phyloP scores from a whole-genome alignment of 345 rosid species.

The Eucalyptus marginata region DNA sequence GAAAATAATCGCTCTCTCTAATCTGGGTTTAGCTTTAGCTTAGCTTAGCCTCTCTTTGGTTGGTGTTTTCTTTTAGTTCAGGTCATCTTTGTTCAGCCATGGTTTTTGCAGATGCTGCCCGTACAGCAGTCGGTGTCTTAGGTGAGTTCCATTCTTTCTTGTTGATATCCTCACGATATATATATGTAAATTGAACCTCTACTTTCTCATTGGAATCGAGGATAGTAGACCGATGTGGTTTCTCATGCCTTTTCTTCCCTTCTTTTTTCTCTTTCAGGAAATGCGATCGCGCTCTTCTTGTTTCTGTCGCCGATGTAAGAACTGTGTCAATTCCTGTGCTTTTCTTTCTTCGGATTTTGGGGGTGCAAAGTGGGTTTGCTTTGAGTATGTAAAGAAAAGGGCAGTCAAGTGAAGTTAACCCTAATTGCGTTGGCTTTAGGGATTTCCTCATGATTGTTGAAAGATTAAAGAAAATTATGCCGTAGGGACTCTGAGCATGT shows the following conservation, averaged over 20 bases:
- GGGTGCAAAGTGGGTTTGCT: neutral
- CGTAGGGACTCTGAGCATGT: neutral
- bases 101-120: constrained; percentile 33
- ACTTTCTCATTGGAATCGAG: neutral
- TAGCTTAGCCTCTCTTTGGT: neutral
- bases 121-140: constrained; percentile 49
- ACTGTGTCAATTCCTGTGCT: neutral
- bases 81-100: constrained; percentile 3
- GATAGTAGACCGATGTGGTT: neutral
- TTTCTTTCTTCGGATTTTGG: neutral
- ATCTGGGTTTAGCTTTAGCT: neutral
- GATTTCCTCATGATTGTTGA: neutral
- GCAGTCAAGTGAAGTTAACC: neutral
- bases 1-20: neutral
- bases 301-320: constrained; percentile 88
- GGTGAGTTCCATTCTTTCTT: constrained; percentile 14
- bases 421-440: neutral
- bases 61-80: neutral
- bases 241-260: neutral
- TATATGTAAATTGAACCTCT: neutral
- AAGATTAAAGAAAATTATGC: neutral
- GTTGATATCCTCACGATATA: neutral
- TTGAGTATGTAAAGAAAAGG: neutral
- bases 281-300: constrained; percentile 54
- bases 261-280: constrained; percentile 36